Evolutionary conservation across 2,329 filamentous ascomycete species (phyloP).

Genomic region (Torrubiellomyces zombiae): DNA sequence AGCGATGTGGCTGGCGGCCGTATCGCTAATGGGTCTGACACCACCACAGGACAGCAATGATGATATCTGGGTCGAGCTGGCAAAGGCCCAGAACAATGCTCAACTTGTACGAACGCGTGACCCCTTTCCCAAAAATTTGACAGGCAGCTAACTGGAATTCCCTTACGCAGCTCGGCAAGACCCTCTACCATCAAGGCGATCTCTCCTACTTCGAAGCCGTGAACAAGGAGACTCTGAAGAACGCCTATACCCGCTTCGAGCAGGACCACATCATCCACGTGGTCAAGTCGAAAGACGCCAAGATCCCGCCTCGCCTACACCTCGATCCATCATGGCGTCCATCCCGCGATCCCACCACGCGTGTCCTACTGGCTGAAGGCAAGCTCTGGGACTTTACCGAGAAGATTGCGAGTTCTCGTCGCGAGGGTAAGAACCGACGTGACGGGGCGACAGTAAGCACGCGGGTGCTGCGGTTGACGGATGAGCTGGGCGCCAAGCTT

Average conservation of each 20-base stretch:
- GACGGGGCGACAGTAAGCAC: conserved; percentile 80
- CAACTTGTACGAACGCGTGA: conserved; percentile 65
- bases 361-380: conserved; percentile 49
- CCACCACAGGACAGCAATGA: conserved; percentile 44
- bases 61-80: conserved; percentile 64
- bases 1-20: conserved; percentile 77
- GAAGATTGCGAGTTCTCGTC: conserved; percentile 61
- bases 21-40: conserved; percentile 73
- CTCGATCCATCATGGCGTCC: conserved; percentile 64
- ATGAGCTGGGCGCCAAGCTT: conserved; percentile 52
- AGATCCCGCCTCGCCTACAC: conserved; percentile 43
- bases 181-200: conserved; percentile 92
- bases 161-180: conserved; percentile 66
- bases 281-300: conserved; percentile 49
- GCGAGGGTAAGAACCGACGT: conserved; percentile 91
- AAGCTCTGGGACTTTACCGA: conserved; percentile 86
- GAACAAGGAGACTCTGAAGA: conserved; percentile 94
- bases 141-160: neutral
- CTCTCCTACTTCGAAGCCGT: conserved; percentile 95
- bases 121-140: neutral
- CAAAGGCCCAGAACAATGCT: conserved; percentile 63
- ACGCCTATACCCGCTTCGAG: conserved; percentile 73
- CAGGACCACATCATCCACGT: conserved; percentile 79
- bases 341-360: conserved; percentile 42
- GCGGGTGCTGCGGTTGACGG: conserved; percentile 62